Conservation (phyloP, 2,329 filamentous ascomycete species). For the Dothistroma septosporum region DNA sequence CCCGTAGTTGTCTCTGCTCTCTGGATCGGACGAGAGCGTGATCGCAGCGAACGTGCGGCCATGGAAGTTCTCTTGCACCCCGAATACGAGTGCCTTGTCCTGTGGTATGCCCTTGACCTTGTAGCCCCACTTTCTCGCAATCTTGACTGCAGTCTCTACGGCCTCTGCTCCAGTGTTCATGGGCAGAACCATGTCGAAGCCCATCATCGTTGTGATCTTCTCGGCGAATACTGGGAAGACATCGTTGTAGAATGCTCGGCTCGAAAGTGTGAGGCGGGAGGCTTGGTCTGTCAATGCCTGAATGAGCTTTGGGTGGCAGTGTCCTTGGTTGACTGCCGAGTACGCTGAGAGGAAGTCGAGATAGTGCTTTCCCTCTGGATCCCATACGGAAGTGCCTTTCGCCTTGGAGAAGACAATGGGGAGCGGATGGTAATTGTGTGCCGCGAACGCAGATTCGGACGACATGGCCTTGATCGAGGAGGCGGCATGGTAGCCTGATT, state of each 20-base stretch:
- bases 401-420: conserved; percentile 89
- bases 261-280: conserved; percentile 82
- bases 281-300: conserved; percentile 88
- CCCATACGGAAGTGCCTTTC: conserved; percentile 86
- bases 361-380: conserved; percentile 85
- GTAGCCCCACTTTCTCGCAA: conserved; percentile 96
- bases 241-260: conserved; percentile 95
- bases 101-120: conserved; percentile 87
- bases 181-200: conserved; percentile 95
- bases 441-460: conserved; percentile 77
- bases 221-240: conserved; percentile 95
- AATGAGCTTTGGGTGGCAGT: conserved; percentile 94
- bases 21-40: conserved; percentile 89
- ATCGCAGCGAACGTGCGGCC: conserved; percentile 95
- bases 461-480: conserved; percentile 77
- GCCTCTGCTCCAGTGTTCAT: conserved; percentile 99
- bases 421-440: conserved; percentile 98
- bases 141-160: conserved; percentile 92
- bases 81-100: conserved; percentile 79
- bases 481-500: conserved; percentile 64
- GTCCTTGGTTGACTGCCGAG: conserved; percentile 95
- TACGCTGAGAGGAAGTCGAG: conserved; percentile 98
- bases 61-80: conserved; percentile 90
- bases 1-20: conserved; percentile 94
- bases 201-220: conserved; percentile 82